phyloP scores from a whole-genome alignment of 768 basidiomycete species.

The Lactifluus pinguis region DNA sequence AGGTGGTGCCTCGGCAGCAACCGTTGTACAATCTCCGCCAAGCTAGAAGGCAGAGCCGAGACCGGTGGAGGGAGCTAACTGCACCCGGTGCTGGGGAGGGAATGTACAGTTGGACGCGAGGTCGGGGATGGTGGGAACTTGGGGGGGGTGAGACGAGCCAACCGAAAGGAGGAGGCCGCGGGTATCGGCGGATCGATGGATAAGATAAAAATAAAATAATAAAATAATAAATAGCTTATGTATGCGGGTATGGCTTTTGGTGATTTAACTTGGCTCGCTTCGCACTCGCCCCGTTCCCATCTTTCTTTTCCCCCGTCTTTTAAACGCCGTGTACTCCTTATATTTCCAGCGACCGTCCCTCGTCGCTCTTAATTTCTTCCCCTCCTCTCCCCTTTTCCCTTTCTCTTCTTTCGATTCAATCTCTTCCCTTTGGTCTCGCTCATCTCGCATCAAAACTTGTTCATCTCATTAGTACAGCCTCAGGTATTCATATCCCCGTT shows the following conservation, averaged over 20 bases:
- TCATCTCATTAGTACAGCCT: slow-evolving; percentile 9
- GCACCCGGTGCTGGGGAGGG: not conserved
- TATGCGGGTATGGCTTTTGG: not conserved
- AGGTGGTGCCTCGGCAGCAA: not conserved
- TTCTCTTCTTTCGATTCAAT: not conserved
- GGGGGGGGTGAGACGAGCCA: not conserved
- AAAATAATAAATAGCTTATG: not conserved
- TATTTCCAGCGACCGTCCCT: slow-evolving; percentile 13
- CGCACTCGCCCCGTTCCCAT: not conserved
- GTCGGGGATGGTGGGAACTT: not conserved
- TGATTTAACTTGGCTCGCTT: not conserved
- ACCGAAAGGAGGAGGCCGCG: not conserved
- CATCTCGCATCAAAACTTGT: not conserved
- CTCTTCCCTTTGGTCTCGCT: not conserved
- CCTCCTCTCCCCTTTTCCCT: not conserved
- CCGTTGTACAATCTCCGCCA: not conserved
- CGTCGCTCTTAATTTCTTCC: slow-evolving; percentile 11
- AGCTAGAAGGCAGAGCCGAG: not conserved
- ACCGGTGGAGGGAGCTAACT: not conserved
- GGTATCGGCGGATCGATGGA: slow-evolving; percentile 3
- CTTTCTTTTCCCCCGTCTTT: not conserved
- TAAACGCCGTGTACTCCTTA: slow-evolving; percentile 14
- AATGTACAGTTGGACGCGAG: not conserved
- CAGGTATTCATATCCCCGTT: slow-evolving; percentile 8
- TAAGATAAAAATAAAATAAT: not conserved